Base-by-base conservation (phyloP, 306 rosid species). In the Herpetospermum pedunculosum region DNA sequence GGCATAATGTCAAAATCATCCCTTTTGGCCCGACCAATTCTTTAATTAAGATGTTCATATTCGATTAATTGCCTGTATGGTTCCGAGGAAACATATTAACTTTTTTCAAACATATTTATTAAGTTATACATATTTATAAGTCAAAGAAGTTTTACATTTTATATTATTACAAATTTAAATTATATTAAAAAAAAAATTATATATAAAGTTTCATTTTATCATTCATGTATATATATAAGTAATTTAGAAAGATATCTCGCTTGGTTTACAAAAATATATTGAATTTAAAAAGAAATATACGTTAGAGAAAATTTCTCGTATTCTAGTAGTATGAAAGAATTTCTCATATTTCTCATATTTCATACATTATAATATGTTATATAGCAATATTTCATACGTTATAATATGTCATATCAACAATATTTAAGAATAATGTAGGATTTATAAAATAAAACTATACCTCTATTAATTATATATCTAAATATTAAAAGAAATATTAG, bases 61-160 rank as follows among this genome's bases (percentile, higher is more conserved):
- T 65, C 21, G 72, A 37, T 65, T 50, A 50, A 38, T 21, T 38
- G 32, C 72, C 72, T 65, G 72, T 38, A 65, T 38, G 72, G 23
- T 9, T 65, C 2, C n/a, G 9, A 65, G 50, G 72, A 65, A 65
- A 65, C 50, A 65, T 65, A 50, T 65, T 38, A 10, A n/a, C 19
- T 65, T 64, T 30, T 19, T 37, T 40, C 18, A 5, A 65, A 65
- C 34, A 65, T 65, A 50, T 65, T 64, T 30, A n/a, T 64, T 64
- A 15, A 9, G 3, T 5, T 57, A 13, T 57, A 5, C 52, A 29
- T 15, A 6, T 7, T 34, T 29, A 29, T 14, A 58, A 23, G 4
- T 14, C 9, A 0, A 7, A 6, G 0, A 5, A 29, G 6, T 14
- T 29, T 29, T 29, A 21, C 14, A 7, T 0, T 0, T 18, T 0